Conservation (phyloP, 2,329 filamentous ascomycete genomes). For the Paecilomyces sp. region DNA sequence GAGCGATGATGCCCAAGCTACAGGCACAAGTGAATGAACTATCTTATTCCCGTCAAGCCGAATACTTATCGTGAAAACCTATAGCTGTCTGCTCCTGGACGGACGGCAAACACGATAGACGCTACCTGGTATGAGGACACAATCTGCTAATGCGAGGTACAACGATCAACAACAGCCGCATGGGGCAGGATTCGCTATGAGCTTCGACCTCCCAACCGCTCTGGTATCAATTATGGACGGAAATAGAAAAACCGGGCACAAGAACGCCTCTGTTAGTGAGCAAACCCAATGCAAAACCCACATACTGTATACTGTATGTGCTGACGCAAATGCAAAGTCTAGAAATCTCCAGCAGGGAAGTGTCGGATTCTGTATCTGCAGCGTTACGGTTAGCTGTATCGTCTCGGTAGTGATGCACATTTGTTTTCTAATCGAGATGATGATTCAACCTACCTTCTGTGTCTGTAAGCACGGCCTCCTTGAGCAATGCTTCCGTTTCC, state of each 20-base stretch:
- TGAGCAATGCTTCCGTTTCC: conserved; percentile 47
- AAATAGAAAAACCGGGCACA: neutral
- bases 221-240: neutral
- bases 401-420: neutral
- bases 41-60: neutral
- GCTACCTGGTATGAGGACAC: neutral
- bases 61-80: neutral
- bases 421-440: neutral
- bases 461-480: conserved; percentile 29
- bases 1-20: neutral
- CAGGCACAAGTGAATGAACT: neutral
- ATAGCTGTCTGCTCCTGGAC: neutral
- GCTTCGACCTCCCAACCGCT: neutral
- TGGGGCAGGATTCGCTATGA: neutral
- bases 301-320: neutral
- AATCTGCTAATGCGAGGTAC: neutral
- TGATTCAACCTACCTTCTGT: conserved; percentile 15
- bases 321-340: neutral
- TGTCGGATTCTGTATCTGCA: neutral
- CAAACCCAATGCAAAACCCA: neutral
- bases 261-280: neutral
- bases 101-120: neutral
- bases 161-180: neutral
- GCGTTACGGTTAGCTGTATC: neutral
- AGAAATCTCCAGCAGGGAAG: neutral